phyloP scores from a whole-genome alignment of 2,329 filamentous ascomycete genomes.

The Volutella citrinella region DNA sequence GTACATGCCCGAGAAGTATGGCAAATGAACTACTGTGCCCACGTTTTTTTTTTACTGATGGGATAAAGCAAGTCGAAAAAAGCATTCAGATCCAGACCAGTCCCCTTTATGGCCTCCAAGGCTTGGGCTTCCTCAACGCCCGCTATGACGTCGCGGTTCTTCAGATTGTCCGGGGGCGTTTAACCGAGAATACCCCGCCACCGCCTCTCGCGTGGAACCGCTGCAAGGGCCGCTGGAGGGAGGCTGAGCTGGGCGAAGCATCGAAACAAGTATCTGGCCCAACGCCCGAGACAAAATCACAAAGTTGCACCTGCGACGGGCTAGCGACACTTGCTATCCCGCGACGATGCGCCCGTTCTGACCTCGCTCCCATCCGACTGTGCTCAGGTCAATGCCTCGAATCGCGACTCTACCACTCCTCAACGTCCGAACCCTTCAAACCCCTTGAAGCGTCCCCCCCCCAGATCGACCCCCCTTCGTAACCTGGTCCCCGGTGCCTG shows the following conservation, averaged over 20 bases:
- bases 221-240: slow-evolving; percentile 15
- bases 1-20: no score
- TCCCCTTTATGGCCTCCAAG: no score
- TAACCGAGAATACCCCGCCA: slow-evolving; percentile 23
- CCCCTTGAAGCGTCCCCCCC: slow-evolving; percentile 7
- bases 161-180: slow-evolving; percentile 5
- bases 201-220: slow-evolving; percentile 14
- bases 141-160: slow-evolving; percentile 6
- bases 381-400: slow-evolving; percentile 24
- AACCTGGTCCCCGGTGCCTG: slow-evolving; percentile 15
- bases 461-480: slow-evolving; percentile 17
- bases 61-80: no score
- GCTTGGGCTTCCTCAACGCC: no score
- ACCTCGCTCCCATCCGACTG: slow-evolving; percentile 19
- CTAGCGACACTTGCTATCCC: no score
- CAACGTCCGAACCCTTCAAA: slow-evolving; percentile 14
- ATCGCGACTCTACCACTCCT: slow-evolving; percentile 17
- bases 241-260: slow-evolving; percentile 22
- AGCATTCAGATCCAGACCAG: no score
- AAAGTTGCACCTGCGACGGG: no score
- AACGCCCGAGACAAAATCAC: no score
- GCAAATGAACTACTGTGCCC: no score
- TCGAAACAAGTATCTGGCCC: slow-evolving; percentile 12
- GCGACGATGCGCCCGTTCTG: slow-evolving; percentile 22
- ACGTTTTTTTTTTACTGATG: no score